phyloP scores from a whole-genome alignment of 495 filamentous ascomycete genomes.

The Penicillium salamii region DNA sequence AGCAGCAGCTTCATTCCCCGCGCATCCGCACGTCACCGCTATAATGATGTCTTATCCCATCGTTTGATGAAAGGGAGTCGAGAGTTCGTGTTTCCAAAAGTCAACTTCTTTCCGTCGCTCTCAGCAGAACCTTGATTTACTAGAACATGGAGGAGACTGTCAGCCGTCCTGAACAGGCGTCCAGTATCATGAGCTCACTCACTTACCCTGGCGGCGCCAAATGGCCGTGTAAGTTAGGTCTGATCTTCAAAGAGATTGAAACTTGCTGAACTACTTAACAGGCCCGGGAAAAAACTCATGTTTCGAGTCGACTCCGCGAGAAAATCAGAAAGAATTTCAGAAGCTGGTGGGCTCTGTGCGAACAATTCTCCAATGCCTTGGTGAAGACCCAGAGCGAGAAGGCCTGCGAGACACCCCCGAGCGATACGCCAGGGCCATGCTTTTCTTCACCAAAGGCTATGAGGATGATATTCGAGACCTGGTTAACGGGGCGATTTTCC shows the following conservation, averaged over 20 bases:
- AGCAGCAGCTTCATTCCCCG: too few species aligned
- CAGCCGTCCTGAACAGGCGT: slow-evolving; percentile 56
- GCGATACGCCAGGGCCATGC: slow-evolving; percentile 93
- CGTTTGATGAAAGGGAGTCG: too few species aligned
- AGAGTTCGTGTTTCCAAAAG: too few species aligned
- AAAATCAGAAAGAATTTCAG: slow-evolving; percentile 65
- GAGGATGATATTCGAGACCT: slow-evolving; percentile 92
- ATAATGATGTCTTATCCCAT: too few species aligned
- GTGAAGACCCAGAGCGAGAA: slow-evolving; percentile 91
- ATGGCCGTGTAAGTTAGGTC: slow-evolving; percentile 66
- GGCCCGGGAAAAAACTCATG: too few species aligned
- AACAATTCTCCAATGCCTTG: slow-evolving; percentile 92
- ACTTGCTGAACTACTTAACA: too few species aligned
- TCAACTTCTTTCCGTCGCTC: too few species aligned
- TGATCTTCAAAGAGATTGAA: too few species aligned
- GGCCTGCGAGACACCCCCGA: slow-evolving; percentile 84
- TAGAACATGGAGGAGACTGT: too few species aligned
- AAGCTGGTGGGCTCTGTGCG: slow-evolving; percentile 82
- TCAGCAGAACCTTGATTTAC: too few species aligned
- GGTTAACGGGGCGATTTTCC: slow-evolving; percentile 92
- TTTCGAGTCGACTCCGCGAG: slow-evolving; percentile 66
- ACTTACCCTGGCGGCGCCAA: slow-evolving; percentile 69
- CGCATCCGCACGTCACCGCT: too few species aligned
- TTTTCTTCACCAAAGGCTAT: slow-evolving; percentile 98
- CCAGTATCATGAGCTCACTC: slow-evolving; percentile 58